phyloP scores from a whole-genome alignment of 345 rosid genomes.

The Passiflora organensis region DNA sequence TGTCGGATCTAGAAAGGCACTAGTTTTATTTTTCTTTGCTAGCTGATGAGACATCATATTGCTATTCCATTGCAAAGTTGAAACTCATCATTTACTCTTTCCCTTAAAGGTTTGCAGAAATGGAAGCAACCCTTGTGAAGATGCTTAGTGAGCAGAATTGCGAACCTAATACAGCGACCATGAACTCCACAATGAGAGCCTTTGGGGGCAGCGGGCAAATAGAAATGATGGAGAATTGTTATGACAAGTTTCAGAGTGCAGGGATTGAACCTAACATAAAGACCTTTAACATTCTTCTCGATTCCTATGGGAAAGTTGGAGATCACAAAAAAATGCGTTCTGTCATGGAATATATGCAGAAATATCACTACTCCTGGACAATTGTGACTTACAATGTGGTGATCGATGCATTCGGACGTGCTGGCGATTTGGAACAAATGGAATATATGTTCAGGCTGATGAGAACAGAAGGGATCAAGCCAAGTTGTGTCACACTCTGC shows the following conservation, averaged over 20 bases:
- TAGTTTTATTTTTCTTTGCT: slow-evolving; percentile 11
- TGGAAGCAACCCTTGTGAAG: slow-evolving; percentile 72
- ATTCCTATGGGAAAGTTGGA: slow-evolving; percentile 77
- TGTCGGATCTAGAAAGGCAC: not conserved
- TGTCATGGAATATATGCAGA: slow-evolving; percentile 92
- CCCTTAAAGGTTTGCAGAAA: slow-evolving; percentile 72
- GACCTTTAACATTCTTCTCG: slow-evolving; percentile 82
- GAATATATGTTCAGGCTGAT: slow-evolving; percentile 79
- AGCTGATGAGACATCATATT: slow-evolving; percentile 20
- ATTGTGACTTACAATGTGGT: slow-evolving; percentile 88
- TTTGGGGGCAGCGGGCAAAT: slow-evolving; percentile 81
- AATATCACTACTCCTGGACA: slow-evolving; percentile 88
- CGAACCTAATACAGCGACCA: slow-evolving; percentile 88
- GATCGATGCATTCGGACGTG: slow-evolving; percentile 83
- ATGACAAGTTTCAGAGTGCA: slow-evolving; percentile 84
- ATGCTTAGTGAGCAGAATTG: slow-evolving; percentile 67
- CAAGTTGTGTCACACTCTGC: slow-evolving; percentile 82
- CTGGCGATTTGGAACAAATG: slow-evolving; percentile 82
- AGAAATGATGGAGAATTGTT: slow-evolving; percentile 83
- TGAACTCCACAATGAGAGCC: slow-evolving; percentile 87
- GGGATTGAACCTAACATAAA: slow-evolving; percentile 85
- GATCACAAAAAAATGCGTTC: slow-evolving; percentile 79
- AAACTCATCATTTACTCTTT: slow-evolving; percentile 24
- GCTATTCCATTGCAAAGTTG: slow-evolving; percentile 8
- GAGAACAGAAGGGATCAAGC: slow-evolving; percentile 75